phyloP scores from a whole-genome alignment of 2,329 filamentous ascomycete genomes.

The Stagonosporopsis chrysanthemi region DNA sequence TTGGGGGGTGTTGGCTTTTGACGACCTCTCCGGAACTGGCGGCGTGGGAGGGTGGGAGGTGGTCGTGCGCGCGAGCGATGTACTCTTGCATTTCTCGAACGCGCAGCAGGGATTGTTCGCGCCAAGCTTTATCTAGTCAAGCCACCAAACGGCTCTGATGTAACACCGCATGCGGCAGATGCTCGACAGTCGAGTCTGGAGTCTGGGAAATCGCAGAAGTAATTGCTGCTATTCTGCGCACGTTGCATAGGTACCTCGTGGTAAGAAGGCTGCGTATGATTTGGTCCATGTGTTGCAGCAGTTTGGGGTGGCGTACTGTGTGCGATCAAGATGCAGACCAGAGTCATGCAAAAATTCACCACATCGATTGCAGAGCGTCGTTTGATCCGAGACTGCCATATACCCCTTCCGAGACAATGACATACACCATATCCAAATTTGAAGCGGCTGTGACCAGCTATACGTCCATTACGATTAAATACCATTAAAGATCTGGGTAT shows the following conservation, averaged over 20 bases:
- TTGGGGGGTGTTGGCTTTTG: slow-evolving; percentile 1
- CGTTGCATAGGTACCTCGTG: not conserved
- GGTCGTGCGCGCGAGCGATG: slow-evolving; percentile 5
- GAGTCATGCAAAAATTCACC: not conserved
- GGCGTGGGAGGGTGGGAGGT: slow-evolving; percentile 19
- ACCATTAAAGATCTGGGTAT: slow-evolving; percentile 7
- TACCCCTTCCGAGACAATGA: not conserved
- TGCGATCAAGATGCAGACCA: not conserved
- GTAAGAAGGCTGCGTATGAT: not conserved
- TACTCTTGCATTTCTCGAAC: slow-evolving; percentile 8
- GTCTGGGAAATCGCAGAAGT: not conserved
- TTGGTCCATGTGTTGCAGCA: not conserved
- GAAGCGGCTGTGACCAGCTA: not conserved
- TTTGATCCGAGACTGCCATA: not conserved
- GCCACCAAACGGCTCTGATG: slow-evolving; percentile 15
- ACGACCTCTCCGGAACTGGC: slow-evolving; percentile 17
- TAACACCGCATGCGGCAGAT: not conserved
- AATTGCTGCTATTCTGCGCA: not conserved
- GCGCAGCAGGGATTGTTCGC: slow-evolving; percentile 15
- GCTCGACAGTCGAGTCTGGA: not conserved
- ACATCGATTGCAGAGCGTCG: not conserved
- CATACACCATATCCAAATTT: too few relatives aligned
- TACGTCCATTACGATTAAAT: slow-evolving; percentile 2
- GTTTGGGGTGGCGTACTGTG: not conserved
- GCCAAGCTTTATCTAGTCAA: slow-evolving; percentile 15